phyloP scores from a whole-genome alignment of 1,284 basidiomycete genomes.

The Boletellus dicymbophilus region DNA sequence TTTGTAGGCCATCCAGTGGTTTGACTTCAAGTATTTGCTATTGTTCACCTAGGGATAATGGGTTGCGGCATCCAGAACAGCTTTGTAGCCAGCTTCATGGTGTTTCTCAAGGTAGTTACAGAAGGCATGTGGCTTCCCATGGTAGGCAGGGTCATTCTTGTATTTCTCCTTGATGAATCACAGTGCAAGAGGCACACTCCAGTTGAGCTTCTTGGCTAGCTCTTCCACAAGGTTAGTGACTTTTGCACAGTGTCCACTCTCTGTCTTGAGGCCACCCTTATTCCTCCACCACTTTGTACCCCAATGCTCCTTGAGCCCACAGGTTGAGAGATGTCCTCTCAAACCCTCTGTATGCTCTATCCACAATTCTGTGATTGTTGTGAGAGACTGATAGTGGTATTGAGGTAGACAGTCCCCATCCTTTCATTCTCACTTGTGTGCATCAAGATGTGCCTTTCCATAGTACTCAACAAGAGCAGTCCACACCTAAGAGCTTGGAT shows the following conservation, averaged over 20 bases:
- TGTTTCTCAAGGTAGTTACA: slow-evolving; percentile 17
- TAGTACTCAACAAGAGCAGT: not conserved
- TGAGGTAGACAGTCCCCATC: slow-evolving; percentile 9
- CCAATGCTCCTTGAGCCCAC: slow-evolving; percentile 15
- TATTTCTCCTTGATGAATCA: slow-evolving; percentile 18
- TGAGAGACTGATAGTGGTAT: slow-evolving; percentile 9
- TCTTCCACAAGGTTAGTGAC: slow-evolving; percentile 10
- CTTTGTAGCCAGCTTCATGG: too few species aligned
- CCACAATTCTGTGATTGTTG: slow-evolving; percentile 14
- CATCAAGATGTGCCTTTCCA: not conserved
- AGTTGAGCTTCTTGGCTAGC: slow-evolving; percentile 13
- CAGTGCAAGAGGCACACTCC: slow-evolving; percentile 12
- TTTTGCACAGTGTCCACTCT: slow-evolving; percentile 8
- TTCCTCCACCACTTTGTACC: slow-evolving; percentile 15
- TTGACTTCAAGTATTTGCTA: too few species aligned
- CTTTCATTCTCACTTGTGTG: slow-evolving; percentile 14
- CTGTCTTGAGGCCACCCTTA: slow-evolving; percentile 10
- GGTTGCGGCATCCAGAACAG: too few species aligned
- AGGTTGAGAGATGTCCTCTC: slow-evolving; percentile 8
- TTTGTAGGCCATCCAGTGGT: too few species aligned
- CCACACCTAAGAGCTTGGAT: not conserved
- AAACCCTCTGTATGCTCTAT: slow-evolving; percentile 11
- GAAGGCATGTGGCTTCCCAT: slow-evolving; percentile 10
- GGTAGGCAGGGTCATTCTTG: slow-evolving; percentile 5
- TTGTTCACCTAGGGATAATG: too few species aligned